Base-by-base conservation (phyloP, 441 rosid genomes). In the Biscutella auriculata region DNA sequence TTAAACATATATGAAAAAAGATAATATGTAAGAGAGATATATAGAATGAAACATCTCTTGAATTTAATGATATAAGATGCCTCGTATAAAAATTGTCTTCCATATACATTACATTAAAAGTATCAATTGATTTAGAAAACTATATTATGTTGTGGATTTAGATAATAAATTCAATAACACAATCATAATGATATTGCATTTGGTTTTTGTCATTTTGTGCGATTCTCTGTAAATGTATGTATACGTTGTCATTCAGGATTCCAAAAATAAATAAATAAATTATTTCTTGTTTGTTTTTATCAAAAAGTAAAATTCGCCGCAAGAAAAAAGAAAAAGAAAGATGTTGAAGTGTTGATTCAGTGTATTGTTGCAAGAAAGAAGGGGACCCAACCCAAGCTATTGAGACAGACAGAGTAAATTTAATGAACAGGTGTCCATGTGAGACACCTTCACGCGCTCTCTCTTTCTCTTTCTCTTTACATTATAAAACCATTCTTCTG, bases 351-450 rank as follows among this genome's bases (percentile, higher is more conserved):
- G 40, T 2, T 28, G 21, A 43, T 43, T 16, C n/a, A n/a, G n/a
- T n/a, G 60, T 3, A 54, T 1, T n/a, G 33, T 9, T 30, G 57
- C 43, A 26, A 39, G 50, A 65, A 47, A 56, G 26, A 40, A 39
- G 28, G 70, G 71, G 71, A 26, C 71, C 71, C 60, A n/a, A 28
- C n/a, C n/a, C n/a, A n/a, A n/a, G n/a, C n/a, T n/a, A n/a, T 52
- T 15, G 50, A 34, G 36, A 52, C 36, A 58, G 53, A 52, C 48
- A 66, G 47, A n/a, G n/a, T 43, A 43, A 67, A 67, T 9, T 67
- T 11, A 67, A 29, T 15, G 60, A 67, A 67, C 71, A 67, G 71
- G 51, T 67, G 71, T 67, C 65, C 66, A 59, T 67, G 66, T 60
- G 66, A 60, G 60, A 66, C 49, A 4, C 34, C 15, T 44, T 59